These are phyloP conservation scores for Haberlea rhodopensis DNA, from an alignment of 257 asterid genomes.

Conservation along the genomic window DNA sequence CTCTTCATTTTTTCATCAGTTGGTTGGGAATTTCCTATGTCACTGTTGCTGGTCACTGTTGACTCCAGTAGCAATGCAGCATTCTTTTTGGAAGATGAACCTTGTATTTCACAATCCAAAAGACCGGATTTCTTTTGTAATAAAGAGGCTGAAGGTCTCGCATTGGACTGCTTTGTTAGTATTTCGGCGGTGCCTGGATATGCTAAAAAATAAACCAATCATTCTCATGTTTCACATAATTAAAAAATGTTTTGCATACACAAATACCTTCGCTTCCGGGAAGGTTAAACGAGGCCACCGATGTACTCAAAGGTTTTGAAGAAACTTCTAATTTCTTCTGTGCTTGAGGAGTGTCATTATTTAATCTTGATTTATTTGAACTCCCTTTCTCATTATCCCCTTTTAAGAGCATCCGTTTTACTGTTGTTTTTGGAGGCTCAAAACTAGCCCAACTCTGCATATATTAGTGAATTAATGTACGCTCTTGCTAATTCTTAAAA, in stretches of 20 bases:
- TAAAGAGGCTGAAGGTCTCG: conserved; percentile 31
- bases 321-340: conserved; percentile 43
- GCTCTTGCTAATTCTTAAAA: conserved; percentile 19
- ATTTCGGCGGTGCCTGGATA: conserved; percentile 40
- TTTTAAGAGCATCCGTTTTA: conserved; percentile 60
- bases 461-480: conserved; percentile 20
- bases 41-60: conserved; percentile 30
- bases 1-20: conserved; percentile 35
- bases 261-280: conserved; percentile 47
- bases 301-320: conserved; percentile 28
- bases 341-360: conserved; percentile 43
- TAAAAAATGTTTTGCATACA: conserved; percentile 15
- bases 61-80: conserved; percentile 31
- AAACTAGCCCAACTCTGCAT: conserved; percentile 75
- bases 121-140: conserved; percentile 35
- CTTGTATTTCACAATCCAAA: conserved; percentile 33
- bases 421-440: conserved; percentile 75
- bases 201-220: conserved; percentile 18
- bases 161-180: conserved; percentile 33
- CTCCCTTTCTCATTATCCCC: conserved; percentile 46
- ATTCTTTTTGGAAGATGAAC: conserved; percentile 30
- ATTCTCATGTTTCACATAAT: conserved; percentile 15
- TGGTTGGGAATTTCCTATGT: conserved; percentile 25
- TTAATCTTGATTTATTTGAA: conserved; percentile 41
- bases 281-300: conserved; percentile 37